Evolutionary conservation across 441 rosid genomes (phyloP).

Genomic region (Syzygium malaccense): DNA sequence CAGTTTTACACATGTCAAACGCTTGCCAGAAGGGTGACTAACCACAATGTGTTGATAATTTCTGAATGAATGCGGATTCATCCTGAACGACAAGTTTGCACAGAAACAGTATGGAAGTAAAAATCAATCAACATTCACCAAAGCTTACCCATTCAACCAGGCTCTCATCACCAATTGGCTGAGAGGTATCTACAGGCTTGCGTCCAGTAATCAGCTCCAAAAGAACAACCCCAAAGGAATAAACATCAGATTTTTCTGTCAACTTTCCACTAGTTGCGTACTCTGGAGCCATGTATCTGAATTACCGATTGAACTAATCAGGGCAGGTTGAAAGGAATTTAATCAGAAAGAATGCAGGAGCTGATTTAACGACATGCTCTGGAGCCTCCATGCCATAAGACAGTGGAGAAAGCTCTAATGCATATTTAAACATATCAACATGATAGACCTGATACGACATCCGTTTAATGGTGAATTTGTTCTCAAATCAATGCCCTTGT

Average conservation of each 20-base stretch:
- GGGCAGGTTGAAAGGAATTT: not conserved
- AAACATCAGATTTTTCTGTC: slow-evolving; percentile 87
- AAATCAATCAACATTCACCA: not conserved
- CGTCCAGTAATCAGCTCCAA: slow-evolving; percentile 91
- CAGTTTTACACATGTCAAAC: not conserved
- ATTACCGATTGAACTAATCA: not conserved
- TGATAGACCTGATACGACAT: not conserved
- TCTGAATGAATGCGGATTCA: not conserved
- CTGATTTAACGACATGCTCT: not conserved
- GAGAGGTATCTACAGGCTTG: slow-evolving; percentile 82
- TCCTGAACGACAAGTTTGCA: not conserved
- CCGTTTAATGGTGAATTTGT: not conserved
- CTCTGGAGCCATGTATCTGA: slow-evolving; percentile 95
- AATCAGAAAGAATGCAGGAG: not conserved
- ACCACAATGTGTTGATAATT: not conserved
- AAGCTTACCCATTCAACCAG: slow-evolving; percentile 81
- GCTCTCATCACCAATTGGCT: slow-evolving; percentile 85
- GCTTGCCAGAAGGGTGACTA: not conserved
- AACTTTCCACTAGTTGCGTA: slow-evolving; percentile 91
- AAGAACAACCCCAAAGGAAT: slow-evolving; percentile 87
- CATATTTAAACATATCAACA: not conserved
- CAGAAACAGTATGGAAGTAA: not conserved
- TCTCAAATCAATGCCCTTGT: not conserved
- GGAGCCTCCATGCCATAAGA: not conserved
- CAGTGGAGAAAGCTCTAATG: not conserved